Conservation (phyloP, 352 stramenopile species). For the Peronosclerospora sorghi region DNA sequence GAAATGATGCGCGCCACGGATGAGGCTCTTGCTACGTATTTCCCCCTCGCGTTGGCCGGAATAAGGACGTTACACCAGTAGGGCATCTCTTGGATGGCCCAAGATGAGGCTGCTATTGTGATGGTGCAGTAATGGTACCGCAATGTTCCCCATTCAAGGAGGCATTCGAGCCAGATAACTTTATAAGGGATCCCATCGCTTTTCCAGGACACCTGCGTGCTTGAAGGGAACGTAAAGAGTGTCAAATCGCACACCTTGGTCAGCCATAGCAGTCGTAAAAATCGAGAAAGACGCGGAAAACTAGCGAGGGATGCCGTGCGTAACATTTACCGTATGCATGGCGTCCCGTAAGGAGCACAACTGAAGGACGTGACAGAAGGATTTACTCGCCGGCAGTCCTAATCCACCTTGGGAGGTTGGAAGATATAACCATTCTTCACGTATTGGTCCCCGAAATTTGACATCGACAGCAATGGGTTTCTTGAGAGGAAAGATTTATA, state of each 20-base stretch:
- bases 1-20: not conserved
- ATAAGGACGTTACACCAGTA: constrained; percentile 6
- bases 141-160: not conserved
- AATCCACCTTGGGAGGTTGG: constrained; percentile 3
- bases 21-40: not conserved
- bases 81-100: not conserved
- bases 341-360: constrained; percentile 6
- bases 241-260: not conserved
- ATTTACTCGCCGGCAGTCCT: not conserved
- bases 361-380: constrained; percentile 1
- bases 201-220: not conserved
- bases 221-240: constrained; percentile 4
- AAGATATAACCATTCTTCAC: constrained; percentile 4
- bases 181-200: too few species aligned
- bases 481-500: constrained; percentile 9
- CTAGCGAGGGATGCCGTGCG: not conserved
- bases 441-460: not conserved
- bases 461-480: not conserved
- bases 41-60: not conserved
- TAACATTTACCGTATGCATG: not conserved
- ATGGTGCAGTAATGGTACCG: not conserved
- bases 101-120: not conserved
- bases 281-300: not conserved
- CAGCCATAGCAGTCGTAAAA: not conserved
- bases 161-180: constrained; percentile 3